A percentile compares a stretch with the other conserved stretches of the same genome.
Conservation (phyloP, 23 red algal genomes). For the Gracilaria gracilis region DNA sequence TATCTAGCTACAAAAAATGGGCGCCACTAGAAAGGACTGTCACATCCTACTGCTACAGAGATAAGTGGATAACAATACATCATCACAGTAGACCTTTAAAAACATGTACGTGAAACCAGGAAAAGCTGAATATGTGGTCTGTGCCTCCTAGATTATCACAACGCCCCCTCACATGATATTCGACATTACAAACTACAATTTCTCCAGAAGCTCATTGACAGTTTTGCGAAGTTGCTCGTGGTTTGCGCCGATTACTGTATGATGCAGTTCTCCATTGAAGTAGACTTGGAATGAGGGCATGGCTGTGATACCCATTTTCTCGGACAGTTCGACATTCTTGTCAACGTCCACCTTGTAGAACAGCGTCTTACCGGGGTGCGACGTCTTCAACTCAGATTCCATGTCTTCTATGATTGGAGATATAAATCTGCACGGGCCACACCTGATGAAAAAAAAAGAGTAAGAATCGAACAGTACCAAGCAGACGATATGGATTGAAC, state of each 20-base stretch:
- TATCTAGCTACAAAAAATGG: too few relatives aligned
- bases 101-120: too few relatives aligned
- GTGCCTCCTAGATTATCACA: not conserved
- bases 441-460: slow-evolving; percentile 14
- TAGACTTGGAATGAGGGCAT: slow-evolving; percentile 57
- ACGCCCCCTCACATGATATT: too few relatives aligned
- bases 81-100: too few relatives aligned
- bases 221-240: not conserved
- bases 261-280: not conserved
- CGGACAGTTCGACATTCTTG: not conserved
- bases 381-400: not conserved
- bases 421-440: slow-evolving; percentile 51
- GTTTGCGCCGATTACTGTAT: slow-evolving; percentile 40
- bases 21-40: too few relatives aligned
- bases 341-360: slow-evolving; percentile 67
- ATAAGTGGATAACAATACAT: too few relatives aligned
- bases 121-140: too few relatives aligned
- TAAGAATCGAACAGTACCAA: not conserved
- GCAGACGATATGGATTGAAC: not conserved
- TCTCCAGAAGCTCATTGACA: slow-evolving; percentile 1
- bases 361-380: slow-evolving; percentile 9
- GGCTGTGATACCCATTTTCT: slow-evolving; percentile 17
- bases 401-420: slow-evolving; percentile 13
- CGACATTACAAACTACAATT: not conserved
- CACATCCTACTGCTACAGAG: too few relatives aligned